Base-by-base conservation (phyloP, 1,284 basidiomycete genomes). In the Mycena sp. region DNA sequence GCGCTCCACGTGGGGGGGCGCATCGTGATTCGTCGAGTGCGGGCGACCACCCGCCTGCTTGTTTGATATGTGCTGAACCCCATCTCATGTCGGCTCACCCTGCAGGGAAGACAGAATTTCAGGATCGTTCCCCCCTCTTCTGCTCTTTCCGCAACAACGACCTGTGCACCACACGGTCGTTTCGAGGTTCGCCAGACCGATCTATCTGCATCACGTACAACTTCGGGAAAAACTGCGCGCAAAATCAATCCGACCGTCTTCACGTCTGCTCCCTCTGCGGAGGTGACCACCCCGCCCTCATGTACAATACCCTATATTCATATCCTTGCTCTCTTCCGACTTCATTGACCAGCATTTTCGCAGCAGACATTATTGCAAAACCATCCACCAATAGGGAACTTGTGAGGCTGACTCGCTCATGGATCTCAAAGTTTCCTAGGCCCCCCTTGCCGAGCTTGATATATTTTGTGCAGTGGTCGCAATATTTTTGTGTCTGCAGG, bases 181-280 rank as follows among this genome's bases (percentile, higher is more conserved):
- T 51, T 46, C 38, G 38, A 3, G 53, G 38, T 23, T 7, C 4
- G 6, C 14, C n/a, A 5, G 4, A 3, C 26, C 7, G 21, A 0
- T 28, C 46, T 6, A 14, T 62, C 48, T 62, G 60, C 19, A 40
- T 62, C 25, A 3, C 25, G 1, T 62, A 12, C 17, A 62, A 57
- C 30, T 7, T 62, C 49, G 26, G 37, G 11, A 28, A 5, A 4
- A 19, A 16, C 29, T 26, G 30, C 26, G 6, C 30, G 6, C 21
- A 21, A 14, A 32, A 49, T 19, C 40, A 40, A 1, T 16, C 19
- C 14, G 37, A 46, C 17, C 54, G 58, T 7, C 25, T 65, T 30
- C 58, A 65, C 25, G 45, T 50, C 14, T 65, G 63, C 38, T 51
- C 63, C 26, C 41, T 61, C 28, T 65, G 63, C 54, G 55, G 63